These are phyloP conservation scores for Leptoxyphium fumago DNA, from an alignment of 2,329 filamentous ascomycete genomes.

Conservation along the genomic window DNA sequence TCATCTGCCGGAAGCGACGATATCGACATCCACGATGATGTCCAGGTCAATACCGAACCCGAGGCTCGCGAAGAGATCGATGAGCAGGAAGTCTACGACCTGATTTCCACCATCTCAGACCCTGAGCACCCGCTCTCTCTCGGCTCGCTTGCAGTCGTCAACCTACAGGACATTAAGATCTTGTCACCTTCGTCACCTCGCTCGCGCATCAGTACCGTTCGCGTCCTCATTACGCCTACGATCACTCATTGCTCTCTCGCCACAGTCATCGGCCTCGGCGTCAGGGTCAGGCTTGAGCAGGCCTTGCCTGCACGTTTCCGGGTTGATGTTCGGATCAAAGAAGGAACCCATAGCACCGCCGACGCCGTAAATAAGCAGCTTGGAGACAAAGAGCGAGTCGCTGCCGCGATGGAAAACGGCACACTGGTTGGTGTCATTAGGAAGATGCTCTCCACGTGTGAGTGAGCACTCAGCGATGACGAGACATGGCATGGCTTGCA, in stretches of 20 bases:
- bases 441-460: constrained; percentile 59
- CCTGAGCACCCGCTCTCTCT: constrained; percentile 92
- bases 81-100: constrained; percentile 92
- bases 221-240: constrained; percentile 85
- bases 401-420: constrained; percentile 85
- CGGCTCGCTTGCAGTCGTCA: constrained; percentile 85
- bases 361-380: constrained; percentile 96
- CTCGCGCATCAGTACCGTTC: constrained; percentile 56
- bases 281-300: constrained; percentile 81
- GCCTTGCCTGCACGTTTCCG: constrained; percentile 82
- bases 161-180: constrained; percentile 84
- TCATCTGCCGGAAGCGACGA: constrained; percentile 37
- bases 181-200: constrained; percentile 47
- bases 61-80: constrained; percentile 71
- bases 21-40: constrained; percentile 12
- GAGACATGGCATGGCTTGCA: no score
- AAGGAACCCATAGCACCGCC: constrained; percentile 87
- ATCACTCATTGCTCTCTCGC: constrained; percentile 94
- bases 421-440: constrained; percentile 75
- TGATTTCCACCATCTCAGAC: constrained; percentile 89
- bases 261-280: constrained; percentile 87
- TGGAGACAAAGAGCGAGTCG: constrained; percentile 89
- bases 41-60: constrained; percentile 37
- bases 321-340: constrained; percentile 84
- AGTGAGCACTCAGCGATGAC: constrained; percentile 5